Conservation (phyloP, 371 early-diverging fungal species). For the Mortierella sp. region DNA sequence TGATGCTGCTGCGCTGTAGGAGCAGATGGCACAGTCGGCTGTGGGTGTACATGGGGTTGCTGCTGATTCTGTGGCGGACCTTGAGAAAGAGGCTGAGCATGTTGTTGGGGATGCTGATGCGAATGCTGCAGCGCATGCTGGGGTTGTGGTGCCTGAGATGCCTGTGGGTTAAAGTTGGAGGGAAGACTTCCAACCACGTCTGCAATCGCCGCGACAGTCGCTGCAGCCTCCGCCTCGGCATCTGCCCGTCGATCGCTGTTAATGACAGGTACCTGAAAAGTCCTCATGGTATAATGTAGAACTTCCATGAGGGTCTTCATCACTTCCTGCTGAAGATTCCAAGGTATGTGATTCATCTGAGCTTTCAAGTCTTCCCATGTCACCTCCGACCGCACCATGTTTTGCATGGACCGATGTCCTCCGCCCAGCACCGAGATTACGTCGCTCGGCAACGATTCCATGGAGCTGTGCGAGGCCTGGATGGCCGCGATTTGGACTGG, state of each 20-base stretch:
- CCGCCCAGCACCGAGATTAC: slow-evolving; percentile 20
- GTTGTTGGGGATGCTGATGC: slow-evolving; percentile 7
- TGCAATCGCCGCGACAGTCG: slow-evolving; percentile 37
- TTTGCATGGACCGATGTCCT: slow-evolving; percentile 8
- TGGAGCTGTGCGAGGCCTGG: slow-evolving; percentile 11
- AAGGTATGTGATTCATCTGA: slow-evolving; percentile 32
- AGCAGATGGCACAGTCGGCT: not conserved
- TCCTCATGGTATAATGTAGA: slow-evolving; percentile 18
- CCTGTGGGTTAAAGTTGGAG: slow-evolving; percentile 12
- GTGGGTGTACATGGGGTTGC: slow-evolving; percentile 12
- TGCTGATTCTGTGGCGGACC: slow-evolving; percentile 1
- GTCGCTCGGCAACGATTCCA: slow-evolving; percentile 17
- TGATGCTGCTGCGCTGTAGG: slow-evolving; percentile 7
- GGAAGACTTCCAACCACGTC: slow-evolving; percentile 28
- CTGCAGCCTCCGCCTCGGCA: slow-evolving; percentile 27
- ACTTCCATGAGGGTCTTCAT: slow-evolving; percentile 37
- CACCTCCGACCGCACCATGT: slow-evolving; percentile 7
- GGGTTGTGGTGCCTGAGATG: not conserved
- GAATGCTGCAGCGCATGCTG: too few species aligned
- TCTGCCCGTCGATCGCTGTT: slow-evolving; percentile 17
- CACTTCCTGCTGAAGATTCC: slow-evolving; percentile 31
- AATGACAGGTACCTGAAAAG: slow-evolving; percentile 30
- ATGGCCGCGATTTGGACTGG: slow-evolving; percentile 19
- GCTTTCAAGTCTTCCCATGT: slow-evolving; percentile 40
- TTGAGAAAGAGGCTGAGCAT: not conserved